Conservation (phyloP, 2,329 filamentous ascomycete genomes). For the Mycocentrospora acerina region DNA sequence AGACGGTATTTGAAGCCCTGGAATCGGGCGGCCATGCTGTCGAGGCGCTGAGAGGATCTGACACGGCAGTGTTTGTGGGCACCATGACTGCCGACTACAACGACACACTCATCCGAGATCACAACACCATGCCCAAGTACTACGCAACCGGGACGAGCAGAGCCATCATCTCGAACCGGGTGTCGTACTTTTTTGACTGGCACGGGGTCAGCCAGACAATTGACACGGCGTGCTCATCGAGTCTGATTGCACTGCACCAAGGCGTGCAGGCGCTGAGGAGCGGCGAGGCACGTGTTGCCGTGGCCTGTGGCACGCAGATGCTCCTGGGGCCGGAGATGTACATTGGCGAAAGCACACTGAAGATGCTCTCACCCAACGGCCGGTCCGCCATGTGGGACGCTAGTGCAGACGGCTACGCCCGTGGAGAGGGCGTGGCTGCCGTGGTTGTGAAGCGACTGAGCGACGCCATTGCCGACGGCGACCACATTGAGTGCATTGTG, state of each 20-base stretch:
- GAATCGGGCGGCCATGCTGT: slow-evolving; percentile 37
- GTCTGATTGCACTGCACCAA: slow-evolving; percentile 16
- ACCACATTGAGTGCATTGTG: slow-evolving; percentile 45
- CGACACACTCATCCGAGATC: background rate
- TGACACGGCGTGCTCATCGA: slow-evolving; percentile 20
- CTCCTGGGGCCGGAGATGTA: slow-evolving; percentile 8
- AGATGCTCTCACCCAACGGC: slow-evolving; percentile 13
- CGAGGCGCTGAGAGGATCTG: slow-evolving; percentile 18
- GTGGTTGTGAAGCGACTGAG: slow-evolving; percentile 54
- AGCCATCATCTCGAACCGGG: slow-evolving; percentile 19
- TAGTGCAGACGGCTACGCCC: slow-evolving; percentile 23
- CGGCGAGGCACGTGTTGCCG: slow-evolving; percentile 19
- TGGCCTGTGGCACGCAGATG: slow-evolving; percentile 18
- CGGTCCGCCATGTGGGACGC: slow-evolving; percentile 19
- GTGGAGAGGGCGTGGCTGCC: slow-evolving; percentile 19
- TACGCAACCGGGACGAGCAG: slow-evolving; percentile 6
- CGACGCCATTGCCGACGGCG: slow-evolving; percentile 57
- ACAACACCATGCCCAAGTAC: slow-evolving; percentile 4
- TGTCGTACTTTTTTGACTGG: slow-evolving; percentile 25
- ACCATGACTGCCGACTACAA: slow-evolving; percentile 17
- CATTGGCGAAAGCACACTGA: slow-evolving; percentile 3
- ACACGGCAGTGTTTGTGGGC: slow-evolving; percentile 34
- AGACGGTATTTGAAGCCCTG: slow-evolving; percentile 37
- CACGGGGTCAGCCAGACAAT: slow-evolving; percentile 21
- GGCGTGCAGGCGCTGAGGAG: slow-evolving; percentile 10